Conservation (phyloP, 2,329 filamentous ascomycete genomes). For the Karstenula rhodostoma region DNA sequence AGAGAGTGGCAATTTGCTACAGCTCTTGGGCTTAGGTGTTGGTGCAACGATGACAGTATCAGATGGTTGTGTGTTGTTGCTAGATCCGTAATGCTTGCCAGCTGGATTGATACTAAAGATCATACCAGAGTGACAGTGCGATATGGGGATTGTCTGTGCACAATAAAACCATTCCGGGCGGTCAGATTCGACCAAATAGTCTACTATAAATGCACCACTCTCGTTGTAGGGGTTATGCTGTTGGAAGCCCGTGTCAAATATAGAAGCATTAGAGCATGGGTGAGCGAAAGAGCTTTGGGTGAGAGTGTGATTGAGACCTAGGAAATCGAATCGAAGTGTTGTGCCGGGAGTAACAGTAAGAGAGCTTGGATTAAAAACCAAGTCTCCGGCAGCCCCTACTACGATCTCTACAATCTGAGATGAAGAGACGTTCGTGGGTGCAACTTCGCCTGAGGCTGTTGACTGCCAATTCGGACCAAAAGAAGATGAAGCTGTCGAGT, state of each 20-base stretch:
- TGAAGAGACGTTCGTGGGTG: too few species aligned
- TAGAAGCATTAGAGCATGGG: slow-evolving; percentile 12
- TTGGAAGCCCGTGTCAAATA: slow-evolving; percentile 16
- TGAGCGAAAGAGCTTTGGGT: slow-evolving; percentile 12
- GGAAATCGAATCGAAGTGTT: slow-evolving; percentile 18
- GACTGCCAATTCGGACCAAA: too few species aligned
- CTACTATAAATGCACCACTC: slow-evolving; percentile 17
- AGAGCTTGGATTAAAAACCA: slow-evolving; percentile 17
- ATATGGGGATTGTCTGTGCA: slow-evolving; percentile 13
- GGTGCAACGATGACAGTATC: not conserved
- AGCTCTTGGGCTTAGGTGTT: not conserved
- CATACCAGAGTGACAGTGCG: slow-evolving; percentile 19
- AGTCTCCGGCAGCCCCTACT: slow-evolving; percentile 15
- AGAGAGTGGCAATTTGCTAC: not conserved
- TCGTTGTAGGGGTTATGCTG: slow-evolving; percentile 15
- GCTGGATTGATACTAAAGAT: slow-evolving; percentile 18
- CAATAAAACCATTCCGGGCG: slow-evolving; percentile 21
- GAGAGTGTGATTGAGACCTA: slow-evolving; percentile 17
- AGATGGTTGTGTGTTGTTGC: not conserved
- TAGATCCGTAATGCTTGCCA: not conserved
- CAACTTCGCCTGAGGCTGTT: too few species aligned
- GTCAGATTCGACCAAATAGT: slow-evolving; percentile 11
- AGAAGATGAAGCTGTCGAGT: too few species aligned
- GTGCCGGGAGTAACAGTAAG: slow-evolving; percentile 11
- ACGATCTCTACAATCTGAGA: slow-evolving; percentile 16